A percentile compares a stretch with the other conserved stretches of the same genome.
Evolutionary conservation across 2,329 filamentous ascomycete species (phyloP).

Genomic region (Cryphonectria carpinicola): DNA sequence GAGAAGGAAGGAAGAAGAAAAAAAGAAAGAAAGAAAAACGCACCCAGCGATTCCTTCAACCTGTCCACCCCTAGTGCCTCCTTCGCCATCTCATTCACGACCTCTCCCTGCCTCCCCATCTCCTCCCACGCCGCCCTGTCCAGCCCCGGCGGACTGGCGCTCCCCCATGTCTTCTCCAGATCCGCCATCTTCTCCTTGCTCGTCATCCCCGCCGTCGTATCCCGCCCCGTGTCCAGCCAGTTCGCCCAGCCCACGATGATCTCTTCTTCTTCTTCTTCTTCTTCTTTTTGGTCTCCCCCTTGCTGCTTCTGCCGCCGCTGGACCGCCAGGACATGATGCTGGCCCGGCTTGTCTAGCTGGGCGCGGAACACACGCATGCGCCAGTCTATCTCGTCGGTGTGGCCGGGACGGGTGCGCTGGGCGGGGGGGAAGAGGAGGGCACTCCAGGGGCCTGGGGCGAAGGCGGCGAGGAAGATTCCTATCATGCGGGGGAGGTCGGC

Average conservation of each 20-base stretch:
- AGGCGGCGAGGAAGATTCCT: slow-evolving; percentile 12
- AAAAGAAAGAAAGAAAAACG: background rate
- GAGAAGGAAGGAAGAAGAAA: no score
- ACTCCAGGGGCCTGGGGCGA: slow-evolving; percentile 21
- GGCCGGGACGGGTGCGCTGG: slow-evolving; percentile 7
- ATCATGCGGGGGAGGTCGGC: slow-evolving; percentile 16
- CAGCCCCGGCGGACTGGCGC: slow-evolving; percentile 4
- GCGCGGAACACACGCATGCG: slow-evolving; percentile 10
- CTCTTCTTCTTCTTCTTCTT: background rate
- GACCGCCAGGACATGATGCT: slow-evolving; percentile 10
- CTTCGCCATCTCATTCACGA: slow-evolving; percentile 6
- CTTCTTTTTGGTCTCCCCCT: background rate
- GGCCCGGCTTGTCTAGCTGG: background rate
- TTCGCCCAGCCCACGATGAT: slow-evolving; percentile 22
- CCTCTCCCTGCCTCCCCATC: slow-evolving; percentile 2
- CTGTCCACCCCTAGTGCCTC: slow-evolving; percentile 1
- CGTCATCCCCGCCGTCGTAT: background rate
- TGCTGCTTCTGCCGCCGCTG: background rate
- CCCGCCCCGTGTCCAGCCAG: slow-evolving; percentile 16
- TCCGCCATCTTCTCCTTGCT: background rate
- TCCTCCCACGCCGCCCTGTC: slow-evolving; percentile 7
- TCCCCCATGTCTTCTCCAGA: slow-evolving; percentile 3
- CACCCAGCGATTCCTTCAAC: background rate
- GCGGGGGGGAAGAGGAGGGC: slow-evolving; percentile 10
- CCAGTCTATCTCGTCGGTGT: slow-evolving; percentile 16